Evolutionary conservation across 208 protist species (phyloP), one percentile per base, ranked within the genome.

Genomic region (Leishmania martiniquensis): DNA sequence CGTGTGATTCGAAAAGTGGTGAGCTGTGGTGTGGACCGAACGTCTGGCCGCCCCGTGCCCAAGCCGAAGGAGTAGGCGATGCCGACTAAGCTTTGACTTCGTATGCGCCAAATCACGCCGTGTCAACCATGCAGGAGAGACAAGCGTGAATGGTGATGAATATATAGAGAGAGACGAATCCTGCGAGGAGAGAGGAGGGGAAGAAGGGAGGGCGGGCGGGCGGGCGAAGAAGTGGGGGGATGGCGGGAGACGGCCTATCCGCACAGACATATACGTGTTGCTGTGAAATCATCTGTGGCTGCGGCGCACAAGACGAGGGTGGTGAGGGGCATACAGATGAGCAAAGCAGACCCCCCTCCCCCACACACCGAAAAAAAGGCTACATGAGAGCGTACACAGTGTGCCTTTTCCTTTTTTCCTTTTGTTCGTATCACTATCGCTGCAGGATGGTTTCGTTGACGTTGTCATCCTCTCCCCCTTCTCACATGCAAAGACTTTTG

Each of bases 1-100:
- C 79, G 83, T 29, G 81, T 86, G 7, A 80, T 89, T 34, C 79
- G 77, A 47, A 90, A 82, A 49, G 84, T 92, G 29, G 84, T 90
- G 73, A 54, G 74, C 71, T 86, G 80, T 68, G 75, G 75, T 17
- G 83, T 92, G 20, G 88, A 92, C 71, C 85, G 88, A 54, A 84
- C 88, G 0, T 86, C 80, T 34, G 88, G 88, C 10, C 85, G 88
- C 9, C 88, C 88, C 6, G 76, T 86, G 54, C 72, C 77, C 37
- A 83, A 78, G 59, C 76, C 69, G 39, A 59, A 62, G 65, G 54
- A 60, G 54, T 75, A 54, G 55, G 25, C 22, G 22, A 29, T 47
- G 42, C 12, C 1, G 45, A 9, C 47, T 32, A 15, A 1, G 0
- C 17, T 57, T 29, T 39, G 17, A 15, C 1, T 37, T 47, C 25